Evolutionary conservation across 2,329 filamentous ascomycete species (phyloP).

Genomic region (Aspergillus latus): DNA sequence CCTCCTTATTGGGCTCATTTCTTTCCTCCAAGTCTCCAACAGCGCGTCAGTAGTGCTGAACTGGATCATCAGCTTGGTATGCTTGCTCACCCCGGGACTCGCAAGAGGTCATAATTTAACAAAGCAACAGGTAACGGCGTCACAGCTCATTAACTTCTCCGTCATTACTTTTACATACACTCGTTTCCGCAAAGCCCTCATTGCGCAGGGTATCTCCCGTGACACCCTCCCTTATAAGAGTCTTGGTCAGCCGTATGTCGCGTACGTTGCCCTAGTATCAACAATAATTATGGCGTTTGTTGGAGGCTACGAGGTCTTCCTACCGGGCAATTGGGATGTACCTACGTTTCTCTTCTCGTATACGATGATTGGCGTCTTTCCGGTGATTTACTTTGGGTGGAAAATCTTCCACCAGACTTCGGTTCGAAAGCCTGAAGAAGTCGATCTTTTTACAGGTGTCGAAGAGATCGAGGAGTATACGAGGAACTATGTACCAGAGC

Average conservation of each 20-base stretch:
- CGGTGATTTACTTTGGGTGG: constrained; percentile 64
- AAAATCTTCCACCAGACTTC: constrained; percentile 67
- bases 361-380: constrained; percentile 64
- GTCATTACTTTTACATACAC: constrained; percentile 57
- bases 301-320: constrained; percentile 70
- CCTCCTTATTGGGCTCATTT: neutral
- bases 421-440: constrained; percentile 56
- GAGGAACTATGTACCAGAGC: constrained; percentile 56
- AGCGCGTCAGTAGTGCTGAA: neutral
- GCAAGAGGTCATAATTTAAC: neutral
- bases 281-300: constrained; percentile 69
- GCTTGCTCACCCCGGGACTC: neutral
- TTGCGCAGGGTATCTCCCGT: constrained; percentile 65
- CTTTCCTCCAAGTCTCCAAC: neutral
- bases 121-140: constrained; percentile 39
- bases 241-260: constrained; percentile 66
- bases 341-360: constrained; percentile 71
- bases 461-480: constrained; percentile 69
- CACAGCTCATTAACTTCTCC: neutral
- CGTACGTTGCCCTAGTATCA: constrained; percentile 62
- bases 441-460: constrained; percentile 63
- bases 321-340: constrained; percentile 63
- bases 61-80: constrained; percentile 35
- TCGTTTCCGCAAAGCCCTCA: constrained; percentile 66
- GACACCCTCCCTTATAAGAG: constrained; percentile 68